Evolutionary conservation across 2,329 filamentous ascomycete species (phyloP).

Genomic region (Aspergillus unguis): DNA sequence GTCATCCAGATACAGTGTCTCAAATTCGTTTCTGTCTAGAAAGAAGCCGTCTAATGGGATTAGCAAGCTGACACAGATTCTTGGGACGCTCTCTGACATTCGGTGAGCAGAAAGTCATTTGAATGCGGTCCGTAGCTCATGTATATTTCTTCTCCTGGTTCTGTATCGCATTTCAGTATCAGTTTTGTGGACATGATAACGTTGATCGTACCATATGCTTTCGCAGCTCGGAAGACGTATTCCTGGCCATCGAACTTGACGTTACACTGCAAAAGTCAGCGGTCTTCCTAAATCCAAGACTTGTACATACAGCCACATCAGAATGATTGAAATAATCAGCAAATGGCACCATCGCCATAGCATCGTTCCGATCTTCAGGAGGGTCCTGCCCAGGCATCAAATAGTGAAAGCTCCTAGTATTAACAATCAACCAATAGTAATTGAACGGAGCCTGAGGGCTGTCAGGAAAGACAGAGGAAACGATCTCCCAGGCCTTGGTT

Average conservation of each 20-base stretch:
- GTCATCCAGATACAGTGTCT: constrained; percentile 42
- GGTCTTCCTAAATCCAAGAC: neutral
- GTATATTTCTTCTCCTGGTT: constrained; percentile 42
- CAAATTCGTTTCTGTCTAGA: constrained; percentile 39
- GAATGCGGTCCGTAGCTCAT: constrained; percentile 45
- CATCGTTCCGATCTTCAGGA: constrained; percentile 42
- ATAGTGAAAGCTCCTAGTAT: constrained; percentile 61
- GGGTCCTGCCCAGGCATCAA: constrained; percentile 40
- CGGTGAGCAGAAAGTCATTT: constrained; percentile 43
- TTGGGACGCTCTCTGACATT: constrained; percentile 33
- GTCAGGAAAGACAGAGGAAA: constrained; percentile 44
- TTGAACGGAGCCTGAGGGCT: constrained; percentile 44
- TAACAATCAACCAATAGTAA: constrained; percentile 60
- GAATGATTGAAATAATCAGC: constrained; percentile 49
- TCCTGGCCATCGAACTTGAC: constrained; percentile 36
- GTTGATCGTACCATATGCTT: constrained; percentile 28
- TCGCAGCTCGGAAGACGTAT: constrained; percentile 36
- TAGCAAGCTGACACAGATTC: neutral
- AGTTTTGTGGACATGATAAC: too few species aligned
- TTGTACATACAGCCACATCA: constrained; percentile 37
- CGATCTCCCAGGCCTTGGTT: constrained; percentile 48
- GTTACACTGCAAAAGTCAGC: constrained; percentile 30
- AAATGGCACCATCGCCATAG: constrained; percentile 46
- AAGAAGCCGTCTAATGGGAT: constrained; percentile 40
- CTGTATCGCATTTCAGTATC: constrained; percentile 16